These are phyloP conservation scores for Histomonas meleagridis DNA, from an alignment of 208 protist species.

Conservation along the genomic window DNA sequence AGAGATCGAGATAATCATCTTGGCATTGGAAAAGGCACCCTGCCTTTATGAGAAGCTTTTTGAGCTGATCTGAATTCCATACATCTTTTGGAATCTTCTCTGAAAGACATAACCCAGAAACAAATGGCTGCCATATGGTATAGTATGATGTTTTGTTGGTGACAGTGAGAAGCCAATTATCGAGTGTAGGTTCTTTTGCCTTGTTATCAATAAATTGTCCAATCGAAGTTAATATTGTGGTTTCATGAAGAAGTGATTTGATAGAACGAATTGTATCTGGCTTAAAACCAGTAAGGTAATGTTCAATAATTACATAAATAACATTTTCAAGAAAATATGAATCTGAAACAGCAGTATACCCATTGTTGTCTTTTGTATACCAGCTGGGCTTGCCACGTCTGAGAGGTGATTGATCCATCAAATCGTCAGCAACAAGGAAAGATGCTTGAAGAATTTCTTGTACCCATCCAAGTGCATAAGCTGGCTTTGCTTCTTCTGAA, in stretches of 20 bases:
- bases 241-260: background rate
- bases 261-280: background rate
- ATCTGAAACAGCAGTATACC: conserved; percentile 5
- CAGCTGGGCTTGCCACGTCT: conserved; percentile 57
- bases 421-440: conserved; percentile 61
- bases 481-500: background rate
- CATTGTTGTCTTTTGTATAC: conserved; percentile 47
- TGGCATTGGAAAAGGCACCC: conserved; percentile 49
- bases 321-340: conserved; percentile 34
- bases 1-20: conserved; percentile 62
- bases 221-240: background rate
- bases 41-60: background rate
- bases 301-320: background rate
- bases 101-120: background rate
- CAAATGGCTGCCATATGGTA: conserved; percentile 20
- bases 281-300: background rate
- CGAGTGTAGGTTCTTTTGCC: background rate
- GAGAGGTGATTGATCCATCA: conserved; percentile 57
- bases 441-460: conserved; percentile 49
- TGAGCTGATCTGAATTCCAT: background rate
- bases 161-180: conserved; percentile 22
- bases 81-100: conserved; percentile 15
- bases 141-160: conserved; percentile 32
- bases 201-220: conserved; percentile 35
- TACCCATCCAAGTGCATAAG: background rate